A percentile compares a stretch with the other conserved stretches of the same genome.
phyloP scores from a whole-genome alignment of 768 basidiomycete species.

The Lenzites betulinus region DNA sequence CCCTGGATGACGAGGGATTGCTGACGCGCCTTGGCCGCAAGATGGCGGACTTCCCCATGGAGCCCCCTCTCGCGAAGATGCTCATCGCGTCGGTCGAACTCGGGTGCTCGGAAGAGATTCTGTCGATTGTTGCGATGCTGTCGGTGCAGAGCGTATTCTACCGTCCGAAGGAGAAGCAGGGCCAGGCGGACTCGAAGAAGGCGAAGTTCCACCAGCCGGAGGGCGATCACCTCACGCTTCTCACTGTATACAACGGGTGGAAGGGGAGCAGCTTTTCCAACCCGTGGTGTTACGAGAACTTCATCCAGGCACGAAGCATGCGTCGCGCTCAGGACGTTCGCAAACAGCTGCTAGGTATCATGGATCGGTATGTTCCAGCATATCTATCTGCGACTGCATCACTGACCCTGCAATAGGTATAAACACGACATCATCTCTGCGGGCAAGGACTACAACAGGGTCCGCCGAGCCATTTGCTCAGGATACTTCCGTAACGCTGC shows the following conservation, averaged over 20 bases:
- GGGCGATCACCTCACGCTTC: constrained; percentile 89
- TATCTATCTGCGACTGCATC: not conserved
- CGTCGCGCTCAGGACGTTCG: constrained; percentile 95
- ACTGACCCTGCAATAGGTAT: constrained; percentile 54
- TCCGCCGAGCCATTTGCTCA: constrained; percentile 94
- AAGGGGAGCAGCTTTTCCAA: constrained; percentile 95
- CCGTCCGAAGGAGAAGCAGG: constrained; percentile 99
- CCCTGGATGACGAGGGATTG: constrained; percentile 94
- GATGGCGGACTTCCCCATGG: constrained; percentile 99
- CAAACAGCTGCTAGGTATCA: constrained; percentile 96
- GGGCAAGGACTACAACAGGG: constrained; percentile 88
- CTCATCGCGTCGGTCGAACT: constrained; percentile 96
- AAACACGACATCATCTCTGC: constrained; percentile 96
- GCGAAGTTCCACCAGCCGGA: constrained; percentile 99
- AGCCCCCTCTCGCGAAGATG: constrained; percentile 96
- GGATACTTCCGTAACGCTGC: constrained; percentile 98
- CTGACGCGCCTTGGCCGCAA: constrained; percentile 93
- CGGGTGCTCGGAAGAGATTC: constrained; percentile 96
- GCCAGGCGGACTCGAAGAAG: constrained; percentile 98
- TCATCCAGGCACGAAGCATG: constrained; percentile 98
- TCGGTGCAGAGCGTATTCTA: constrained; percentile 97
- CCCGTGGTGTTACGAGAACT: constrained; percentile 99
- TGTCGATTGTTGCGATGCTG: constrained; percentile 97
- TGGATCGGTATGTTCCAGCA: constrained; percentile 79
- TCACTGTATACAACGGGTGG: constrained; percentile 99